phyloP scores from a whole-genome alignment of 208 protist genomes.

The Acanthamoeba polyphaga region DNA sequence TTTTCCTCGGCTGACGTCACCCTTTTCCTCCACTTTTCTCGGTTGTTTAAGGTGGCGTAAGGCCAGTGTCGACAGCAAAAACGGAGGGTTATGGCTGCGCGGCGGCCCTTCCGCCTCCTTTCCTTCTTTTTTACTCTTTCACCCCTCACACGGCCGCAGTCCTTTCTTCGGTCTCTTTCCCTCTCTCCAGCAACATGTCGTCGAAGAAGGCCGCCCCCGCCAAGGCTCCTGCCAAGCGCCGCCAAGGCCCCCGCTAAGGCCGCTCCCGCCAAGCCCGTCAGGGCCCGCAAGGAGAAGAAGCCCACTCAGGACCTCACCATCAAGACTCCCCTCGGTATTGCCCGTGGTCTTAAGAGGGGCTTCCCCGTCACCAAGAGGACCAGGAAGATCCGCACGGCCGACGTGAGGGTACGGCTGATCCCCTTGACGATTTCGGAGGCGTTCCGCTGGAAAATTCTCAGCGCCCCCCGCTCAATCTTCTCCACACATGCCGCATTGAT shows the following conservation, averaged over 20 bases:
- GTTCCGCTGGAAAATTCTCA: background rate
- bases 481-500: background rate
- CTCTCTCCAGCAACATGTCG: background rate
- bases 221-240: background rate
- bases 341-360: constrained; percentile 87
- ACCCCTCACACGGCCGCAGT: background rate
- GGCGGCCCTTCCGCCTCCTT: background rate
- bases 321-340: constrained; percentile 73
- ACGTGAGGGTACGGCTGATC: background rate
- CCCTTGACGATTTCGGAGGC: background rate
- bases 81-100: background rate
- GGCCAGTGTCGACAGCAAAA: background rate
- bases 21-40: background rate
- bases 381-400: background rate
- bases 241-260: background rate
- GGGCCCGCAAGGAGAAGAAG: background rate
- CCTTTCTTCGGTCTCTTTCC: constrained; percentile 32
- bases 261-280: background rate
- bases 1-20: background rate
- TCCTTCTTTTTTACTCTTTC: constrained; percentile 18
- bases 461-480: background rate
- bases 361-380: constrained; percentile 86
- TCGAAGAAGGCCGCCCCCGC: background rate
- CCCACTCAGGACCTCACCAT: background rate
- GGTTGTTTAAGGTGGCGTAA: background rate